Conservation (phyloP, 352 stramenopile species). For the Phytophthora ohioensis region DNA sequence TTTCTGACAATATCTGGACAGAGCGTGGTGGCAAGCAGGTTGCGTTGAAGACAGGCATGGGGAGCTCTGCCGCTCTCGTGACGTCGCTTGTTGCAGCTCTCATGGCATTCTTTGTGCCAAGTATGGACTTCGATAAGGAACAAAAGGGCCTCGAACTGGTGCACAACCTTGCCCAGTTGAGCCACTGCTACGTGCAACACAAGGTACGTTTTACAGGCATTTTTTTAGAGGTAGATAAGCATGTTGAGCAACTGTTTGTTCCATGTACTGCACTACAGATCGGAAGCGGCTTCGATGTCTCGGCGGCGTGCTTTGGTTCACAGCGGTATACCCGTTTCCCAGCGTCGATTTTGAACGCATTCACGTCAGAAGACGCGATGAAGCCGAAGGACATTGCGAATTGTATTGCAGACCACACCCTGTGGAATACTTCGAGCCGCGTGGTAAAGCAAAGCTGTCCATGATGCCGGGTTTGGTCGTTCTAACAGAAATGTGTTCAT, state of each 20-base stretch:
- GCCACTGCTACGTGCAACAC: conserved; percentile 95
- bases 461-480: background rate
- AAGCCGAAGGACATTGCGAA: conserved; percentile 60
- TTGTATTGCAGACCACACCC: conserved; percentile 48
- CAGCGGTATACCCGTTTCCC: conserved; percentile 95
- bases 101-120: conserved; percentile 84
- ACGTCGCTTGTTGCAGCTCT: conserved; percentile 95
- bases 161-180: conserved; percentile 96
- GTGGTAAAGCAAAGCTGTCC: conserved; percentile 41
- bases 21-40: conserved; percentile 51
- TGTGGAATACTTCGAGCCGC: conserved; percentile 60
- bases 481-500: conserved; percentile 8
- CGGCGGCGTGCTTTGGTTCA: conserved; percentile 93
- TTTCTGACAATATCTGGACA: conserved; percentile 26
- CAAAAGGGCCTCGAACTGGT: conserved; percentile 64
- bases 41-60: conserved; percentile 96
- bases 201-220: conserved; percentile 68
- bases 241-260: conserved; percentile 1
- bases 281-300: conserved; percentile 98
- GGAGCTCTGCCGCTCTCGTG: conserved; percentile 95
- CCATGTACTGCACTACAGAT: conserved; percentile 58
- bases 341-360: conserved; percentile 58
- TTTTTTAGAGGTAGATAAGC: background rate
- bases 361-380: conserved; percentile 61
- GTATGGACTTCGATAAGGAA: conserved; percentile 25